These are phyloP conservation scores for Silene conica DNA, from an alignment of 148 eudicot genomes.

Conservation along the genomic window DNA sequence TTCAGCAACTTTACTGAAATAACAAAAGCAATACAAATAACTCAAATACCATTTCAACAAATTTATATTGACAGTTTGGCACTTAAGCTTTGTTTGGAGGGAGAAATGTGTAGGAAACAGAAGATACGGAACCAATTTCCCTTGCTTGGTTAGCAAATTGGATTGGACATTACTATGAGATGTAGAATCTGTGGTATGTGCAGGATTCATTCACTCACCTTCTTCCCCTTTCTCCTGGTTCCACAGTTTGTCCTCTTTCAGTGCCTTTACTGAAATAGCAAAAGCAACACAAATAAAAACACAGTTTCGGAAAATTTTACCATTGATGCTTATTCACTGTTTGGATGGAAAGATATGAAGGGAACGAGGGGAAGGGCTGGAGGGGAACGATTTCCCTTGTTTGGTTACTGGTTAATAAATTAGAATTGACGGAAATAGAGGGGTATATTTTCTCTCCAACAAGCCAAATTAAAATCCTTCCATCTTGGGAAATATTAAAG, in stretches of 20 bases:
- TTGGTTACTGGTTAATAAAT: no score
- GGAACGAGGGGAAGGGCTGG: no score
- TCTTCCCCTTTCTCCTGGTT: no score
- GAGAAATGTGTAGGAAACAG: neutral
- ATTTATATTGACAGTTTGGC: neutral
- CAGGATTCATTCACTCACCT: no score
- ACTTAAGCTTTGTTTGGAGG: neutral
- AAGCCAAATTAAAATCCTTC: no score
- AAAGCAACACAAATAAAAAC: neutral
- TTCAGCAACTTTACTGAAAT: neutral
- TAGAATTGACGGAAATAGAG: neutral
- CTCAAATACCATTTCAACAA: neutral
- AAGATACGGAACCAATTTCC: neutral
- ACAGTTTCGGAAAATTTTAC: neutral
- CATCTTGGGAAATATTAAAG: no score
- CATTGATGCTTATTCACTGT: neutral
- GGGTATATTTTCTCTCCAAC: neutral
- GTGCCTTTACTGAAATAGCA: neutral
- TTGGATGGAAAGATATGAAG: no score
- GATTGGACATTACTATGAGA: neutral
- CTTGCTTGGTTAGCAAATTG: neutral
- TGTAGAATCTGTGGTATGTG: neutral
- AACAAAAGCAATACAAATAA: neutral
- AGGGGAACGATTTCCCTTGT: neutral
- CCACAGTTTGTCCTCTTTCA: no score